Percentiles rank a stretch among this genome's conserved stretches.
Evolutionary conservation across 192 early-diverging fungal genomes (phyloP).

Genomic region (Funneliformis mosseae): DNA sequence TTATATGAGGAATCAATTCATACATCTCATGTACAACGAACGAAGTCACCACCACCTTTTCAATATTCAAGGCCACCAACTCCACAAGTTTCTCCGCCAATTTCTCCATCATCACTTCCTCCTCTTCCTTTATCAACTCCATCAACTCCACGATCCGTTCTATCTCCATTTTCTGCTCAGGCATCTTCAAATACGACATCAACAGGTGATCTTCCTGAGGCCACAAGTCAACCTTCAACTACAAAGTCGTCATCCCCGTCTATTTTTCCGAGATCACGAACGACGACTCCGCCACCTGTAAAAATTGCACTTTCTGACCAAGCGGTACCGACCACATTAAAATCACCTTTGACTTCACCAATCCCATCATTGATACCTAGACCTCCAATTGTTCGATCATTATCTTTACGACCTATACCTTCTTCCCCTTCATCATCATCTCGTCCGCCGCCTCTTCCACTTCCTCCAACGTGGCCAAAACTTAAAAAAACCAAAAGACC

Average conservation of each 20-base stretch:
- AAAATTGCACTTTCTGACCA: neutral
- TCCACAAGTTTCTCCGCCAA: neutral
- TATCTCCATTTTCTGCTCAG: neutral
- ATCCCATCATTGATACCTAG: neutral
- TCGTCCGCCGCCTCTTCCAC: slow-evolving; percentile 24
- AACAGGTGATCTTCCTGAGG: neutral
- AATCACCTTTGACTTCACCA: neutral
- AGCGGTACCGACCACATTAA: neutral
- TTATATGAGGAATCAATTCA: neutral
- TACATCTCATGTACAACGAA: neutral
- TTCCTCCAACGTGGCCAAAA: slow-evolving; percentile 4
- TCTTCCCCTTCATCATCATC: neutral
- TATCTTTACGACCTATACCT: neutral
- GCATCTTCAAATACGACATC: neutral
- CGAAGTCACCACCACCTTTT: neutral
- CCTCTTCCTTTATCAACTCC: neutral
- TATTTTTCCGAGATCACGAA: neutral
- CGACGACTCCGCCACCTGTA: neutral
- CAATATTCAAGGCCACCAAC: neutral
- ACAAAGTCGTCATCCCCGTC: neutral
- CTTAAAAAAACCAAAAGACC: slow-evolving; percentile 9
- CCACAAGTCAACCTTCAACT: neutral
- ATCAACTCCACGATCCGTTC: neutral
- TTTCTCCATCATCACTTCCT: slow-evolving; percentile 14
- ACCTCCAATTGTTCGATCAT: neutral